Base-by-base conservation (phyloP, 2,329 filamentous ascomycete species). In the Colletotrichum sp. region DNA sequence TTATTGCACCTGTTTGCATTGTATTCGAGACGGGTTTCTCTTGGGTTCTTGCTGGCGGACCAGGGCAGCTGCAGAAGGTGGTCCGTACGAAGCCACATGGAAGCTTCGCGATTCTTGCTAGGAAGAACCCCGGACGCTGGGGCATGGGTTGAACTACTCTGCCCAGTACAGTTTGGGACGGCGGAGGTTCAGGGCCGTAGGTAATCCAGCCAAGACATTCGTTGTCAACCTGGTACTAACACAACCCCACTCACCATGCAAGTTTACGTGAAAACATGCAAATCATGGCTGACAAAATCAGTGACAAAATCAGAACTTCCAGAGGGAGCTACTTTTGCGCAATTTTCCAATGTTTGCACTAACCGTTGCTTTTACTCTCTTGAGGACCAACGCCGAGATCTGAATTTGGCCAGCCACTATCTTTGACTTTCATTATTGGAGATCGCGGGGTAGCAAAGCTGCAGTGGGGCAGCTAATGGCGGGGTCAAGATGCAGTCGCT, bases 391-490 rank as follows among this genome's bases (percentile, higher is more conserved):
- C 3, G n/a, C 5, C 5, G 44, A 62, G 24, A 67, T 75, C 69
- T 15, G 49, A 7, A 57, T 36, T 32, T 7, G 18, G 57, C 21
- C 26, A 26, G 57, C 32, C 18, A 39, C 57, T 57, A 2, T 52
- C n/a, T 21, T 52, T 21, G n/a, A 52, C 10, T 52, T 66, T 39
- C 26, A 18, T 32, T 66, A 26, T 76, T 73, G 49, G 70, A 69
- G 74, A 74, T 59, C 59, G 74, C 74, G 74, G 74, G 74, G 74
- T 76, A 76, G n/a, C 55, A 69, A 18, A 73, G 70, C 64, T 73
- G 30, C 44, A 60, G 74, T 60, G 74, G 74, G 70, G 74, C 74
- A 60, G 18, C 57, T 60, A 21, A 52, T 69, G 44, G 74, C 74
- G 74, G 74, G 74, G 74, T 74, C 63, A 24, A 64, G 57, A 60